Conservation (phyloP, 2,329 filamentous ascomycete genomes). For the Paraphoma chrysanthemicola region DNA sequence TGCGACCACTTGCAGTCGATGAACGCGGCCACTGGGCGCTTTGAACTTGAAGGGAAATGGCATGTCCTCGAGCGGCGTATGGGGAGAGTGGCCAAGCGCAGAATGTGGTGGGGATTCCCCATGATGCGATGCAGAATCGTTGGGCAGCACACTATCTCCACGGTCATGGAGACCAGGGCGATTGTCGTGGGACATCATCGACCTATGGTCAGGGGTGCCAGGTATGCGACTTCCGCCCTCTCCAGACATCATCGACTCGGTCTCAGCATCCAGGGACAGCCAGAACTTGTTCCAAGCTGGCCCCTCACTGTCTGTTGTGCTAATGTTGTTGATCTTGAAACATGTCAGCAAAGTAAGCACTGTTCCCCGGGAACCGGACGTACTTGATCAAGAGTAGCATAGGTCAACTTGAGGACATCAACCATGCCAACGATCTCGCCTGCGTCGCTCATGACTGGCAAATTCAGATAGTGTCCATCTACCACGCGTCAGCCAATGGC, state of each 20-base stretch:
- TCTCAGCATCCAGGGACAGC: constrained; percentile 93
- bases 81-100: constrained; percentile 63
- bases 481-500: constrained; percentile 18
- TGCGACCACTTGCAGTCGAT: constrained; percentile 84
- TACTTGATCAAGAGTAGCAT: constrained; percentile 96
- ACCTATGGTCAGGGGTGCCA: constrained; percentile 72
- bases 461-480: constrained; percentile 98
- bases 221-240: constrained; percentile 77
- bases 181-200: constrained; percentile 81
- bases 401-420: constrained; percentile 96
- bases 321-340: constrained; percentile 82
- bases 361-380: constrained; percentile 11
- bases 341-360: constrained; percentile 10
- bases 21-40: constrained; percentile 91
- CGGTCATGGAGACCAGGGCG: constrained; percentile 67
- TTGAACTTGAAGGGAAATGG: constrained; percentile 99
- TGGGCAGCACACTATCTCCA: constrained; percentile 85
- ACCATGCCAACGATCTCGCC: constrained; percentile 99
- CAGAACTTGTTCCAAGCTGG: constrained; percentile 99
- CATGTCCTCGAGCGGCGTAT: constrained; percentile 65
- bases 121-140: constrained; percentile 92
- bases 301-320: constrained; percentile 84
- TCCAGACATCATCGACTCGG: constrained; percentile 94
- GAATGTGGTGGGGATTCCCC: constrained; percentile 79
- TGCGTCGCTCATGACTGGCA: constrained; percentile 96